Evolutionary conservation across 1,284 basidiomycete species (phyloP), one percentile per base, ranked within the genome.

Genomic region (Leccinum ponderosum): DNA sequence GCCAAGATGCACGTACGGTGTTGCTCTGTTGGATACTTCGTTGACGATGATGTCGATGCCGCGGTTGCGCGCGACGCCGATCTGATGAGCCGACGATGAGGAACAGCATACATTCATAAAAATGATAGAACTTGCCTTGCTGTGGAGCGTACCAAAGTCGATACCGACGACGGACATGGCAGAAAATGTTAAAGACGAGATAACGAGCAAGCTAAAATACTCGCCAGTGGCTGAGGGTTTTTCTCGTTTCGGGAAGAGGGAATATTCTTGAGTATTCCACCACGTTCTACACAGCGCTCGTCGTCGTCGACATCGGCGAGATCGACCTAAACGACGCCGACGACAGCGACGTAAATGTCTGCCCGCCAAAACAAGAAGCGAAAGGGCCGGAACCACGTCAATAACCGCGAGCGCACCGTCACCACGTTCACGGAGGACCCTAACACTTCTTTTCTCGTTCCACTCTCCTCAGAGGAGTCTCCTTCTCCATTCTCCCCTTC

Each of bases 41-140:
- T 98, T 98, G 66, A 87, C 82, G 79, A 97, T 94, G 76, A 97
- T 94, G 84, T 97, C 94, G 79, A 97, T 95, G 72, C 94, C 94
- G 72, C 93, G 86, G 78, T 93, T 90, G 77, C 94, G 86, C 31
- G 94, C 94, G 67, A 96, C 93, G 82, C 94, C 94, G 76, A 97
- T 94, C 91, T 94, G 68, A 61, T 4, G 6, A 33, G 11, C 15
- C 37, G 64, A 65, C 63, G 53, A 54, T 63, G 62, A 62, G 31
- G 11, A 33, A 33, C 31, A 33, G 11, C 7, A 29, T 29, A 29
- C 29, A 9, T 29, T 31, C 11, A 33, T 11, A 33, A 33, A 4
- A 33, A n/a, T n/a, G n/a, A 4, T 33, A 1, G 31, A 7, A 31
- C 51, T 27, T 11, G 90, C 91, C 83, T 95, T 94, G 79, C 90